phyloP scores from a whole-genome alignment of 1,284 basidiomycete species.

The Sphaerobolus stellatus region DNA sequence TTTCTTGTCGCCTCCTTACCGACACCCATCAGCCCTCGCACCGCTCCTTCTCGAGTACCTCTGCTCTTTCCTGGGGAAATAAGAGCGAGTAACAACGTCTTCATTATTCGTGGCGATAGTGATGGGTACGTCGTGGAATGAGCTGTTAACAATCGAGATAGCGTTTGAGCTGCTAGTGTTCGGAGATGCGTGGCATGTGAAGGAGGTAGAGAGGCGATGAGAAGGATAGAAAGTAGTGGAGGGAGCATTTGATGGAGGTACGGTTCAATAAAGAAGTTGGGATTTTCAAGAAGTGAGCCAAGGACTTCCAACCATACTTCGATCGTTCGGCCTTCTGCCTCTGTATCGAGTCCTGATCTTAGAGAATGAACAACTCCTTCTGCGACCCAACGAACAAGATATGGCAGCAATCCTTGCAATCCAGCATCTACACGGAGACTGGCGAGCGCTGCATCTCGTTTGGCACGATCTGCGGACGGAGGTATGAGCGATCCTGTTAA shows the following conservation, averaged over 20 bases:
- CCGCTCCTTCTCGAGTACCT: slow-evolving; percentile 82
- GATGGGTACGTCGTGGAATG: slow-evolving; percentile 85
- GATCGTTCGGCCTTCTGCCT: slow-evolving; percentile 65
- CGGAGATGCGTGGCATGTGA: slow-evolving; percentile 63
- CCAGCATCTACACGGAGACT: slow-evolving; percentile 90
- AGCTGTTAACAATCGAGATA: slow-evolving; percentile 75
- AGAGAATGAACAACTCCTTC: slow-evolving; percentile 79
- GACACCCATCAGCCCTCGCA: slow-evolving; percentile 79
- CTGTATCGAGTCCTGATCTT: slow-evolving; percentile 56
- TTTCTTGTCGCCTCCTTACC: slow-evolving; percentile 81
- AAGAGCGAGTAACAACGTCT: slow-evolving; percentile 87
- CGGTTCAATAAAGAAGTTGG: slow-evolving; percentile 91
- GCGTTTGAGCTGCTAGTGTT: slow-evolving; percentile 75
- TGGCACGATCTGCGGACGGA: slow-evolving; percentile 54
- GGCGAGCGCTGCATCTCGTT: slow-evolving; percentile 85
- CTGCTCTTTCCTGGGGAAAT: slow-evolving; percentile 67
- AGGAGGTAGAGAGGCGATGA: slow-evolving; percentile 78
- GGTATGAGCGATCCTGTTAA: slow-evolving; percentile 85
- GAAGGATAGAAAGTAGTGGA: slow-evolving; percentile 85
- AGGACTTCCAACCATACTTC: slow-evolving; percentile 82
- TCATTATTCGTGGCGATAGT: slow-evolving; percentile 85
- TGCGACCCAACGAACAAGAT: slow-evolving; percentile 92
- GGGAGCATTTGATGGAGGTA: slow-evolving; percentile 97
- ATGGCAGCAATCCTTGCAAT: slow-evolving; percentile 90
- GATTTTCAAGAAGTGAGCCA: slow-evolving; percentile 79